Evolutionary conservation across 257 asterid species (phyloP).

Genomic region (Gynochthodes officinalis): DNA sequence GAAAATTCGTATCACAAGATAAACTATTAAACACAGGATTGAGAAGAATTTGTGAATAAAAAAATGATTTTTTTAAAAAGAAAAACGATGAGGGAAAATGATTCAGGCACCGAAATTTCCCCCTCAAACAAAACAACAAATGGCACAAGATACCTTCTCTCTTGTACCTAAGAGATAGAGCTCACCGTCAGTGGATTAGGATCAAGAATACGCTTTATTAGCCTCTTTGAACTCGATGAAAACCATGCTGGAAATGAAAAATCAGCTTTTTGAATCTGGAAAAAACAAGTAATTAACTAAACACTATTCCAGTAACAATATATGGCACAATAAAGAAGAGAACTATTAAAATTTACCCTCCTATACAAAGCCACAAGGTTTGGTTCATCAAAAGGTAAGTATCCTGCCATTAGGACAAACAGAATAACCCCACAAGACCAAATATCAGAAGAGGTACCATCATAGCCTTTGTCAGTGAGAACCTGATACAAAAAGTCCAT

Average conservation of each 20-base stretch:
- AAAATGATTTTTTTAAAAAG: neutral
- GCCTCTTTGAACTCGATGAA: slow-evolving; percentile 53
- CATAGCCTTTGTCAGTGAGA: slow-evolving; percentile 64
- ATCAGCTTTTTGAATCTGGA: slow-evolving; percentile 59
- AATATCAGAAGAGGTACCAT: slow-evolving; percentile 74
- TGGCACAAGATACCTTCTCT: neutral
- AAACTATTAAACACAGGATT: neutral
- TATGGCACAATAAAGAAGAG: slow-evolving; percentile 11
- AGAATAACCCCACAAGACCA: slow-evolving; percentile 94
- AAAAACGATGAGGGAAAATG: neutral
- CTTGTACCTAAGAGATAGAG: neutral
- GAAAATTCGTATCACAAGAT: neutral
- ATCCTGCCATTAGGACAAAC: slow-evolving; percentile 78
- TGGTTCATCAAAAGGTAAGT: slow-evolving; percentile 73
- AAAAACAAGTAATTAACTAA: slow-evolving; percentile 16
- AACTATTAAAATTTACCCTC: slow-evolving; percentile 40
- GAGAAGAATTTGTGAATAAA: neutral
- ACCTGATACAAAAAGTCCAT: slow-evolving; percentile 40
- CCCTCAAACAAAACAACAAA: neutral
- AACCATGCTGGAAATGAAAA: slow-evolving; percentile 73
- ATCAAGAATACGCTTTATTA: slow-evolving; percentile 61
- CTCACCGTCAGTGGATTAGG: slow-evolving; percentile 75
- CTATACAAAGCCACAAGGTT: slow-evolving; percentile 50
- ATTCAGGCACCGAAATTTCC: neutral
- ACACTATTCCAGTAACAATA: slow-evolving; percentile 12